Conservation (phyloP, 2,329 filamentous ascomycete genomes). For the Verticillium klebahnii region DNA sequence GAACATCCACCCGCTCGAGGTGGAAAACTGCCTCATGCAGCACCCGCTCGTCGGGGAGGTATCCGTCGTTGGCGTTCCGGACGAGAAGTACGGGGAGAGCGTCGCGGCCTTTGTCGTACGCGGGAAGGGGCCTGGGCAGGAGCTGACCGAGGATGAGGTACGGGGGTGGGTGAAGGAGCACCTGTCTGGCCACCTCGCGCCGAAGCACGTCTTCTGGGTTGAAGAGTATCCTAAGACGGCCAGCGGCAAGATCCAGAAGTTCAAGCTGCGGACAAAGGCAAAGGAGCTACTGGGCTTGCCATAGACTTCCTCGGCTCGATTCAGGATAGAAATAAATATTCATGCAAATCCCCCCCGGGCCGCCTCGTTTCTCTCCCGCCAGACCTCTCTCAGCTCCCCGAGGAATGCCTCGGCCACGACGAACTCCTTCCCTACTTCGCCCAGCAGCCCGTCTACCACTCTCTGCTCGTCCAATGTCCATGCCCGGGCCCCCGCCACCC, state of each 20-base stretch:
- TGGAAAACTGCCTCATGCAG: constrained; percentile 81
- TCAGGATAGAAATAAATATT: background rate
- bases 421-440: background rate
- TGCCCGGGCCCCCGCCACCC: constrained; percentile 27
- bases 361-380: background rate
- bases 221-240: constrained; percentile 89
- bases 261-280: constrained; percentile 69
- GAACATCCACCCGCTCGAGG: constrained; percentile 90
- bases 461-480: constrained; percentile 16
- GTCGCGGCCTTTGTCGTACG: constrained; percentile 77
- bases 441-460: constrained; percentile 15
- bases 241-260: constrained; percentile 97
- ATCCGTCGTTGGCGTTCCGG: constrained; percentile 78
- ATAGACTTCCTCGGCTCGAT: background rate
- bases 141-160: constrained; percentile 54
- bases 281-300: constrained; percentile 23
- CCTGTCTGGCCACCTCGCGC: constrained; percentile 72
- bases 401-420: constrained; percentile 6
- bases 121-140: constrained; percentile 10
- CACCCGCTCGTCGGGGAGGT: constrained; percentile 69
- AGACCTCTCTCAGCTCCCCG: constrained; percentile 1
- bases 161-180: constrained; percentile 66
- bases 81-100: constrained; percentile 78
- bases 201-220: constrained; percentile 86
- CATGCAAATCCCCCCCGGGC: background rate